A percentile compares a stretch with the other conserved stretches of the same genome.
Evolutionary conservation across 2,329 filamentous ascomycete genomes (phyloP).

Genomic region (Allantophomopsis cytisporea): DNA sequence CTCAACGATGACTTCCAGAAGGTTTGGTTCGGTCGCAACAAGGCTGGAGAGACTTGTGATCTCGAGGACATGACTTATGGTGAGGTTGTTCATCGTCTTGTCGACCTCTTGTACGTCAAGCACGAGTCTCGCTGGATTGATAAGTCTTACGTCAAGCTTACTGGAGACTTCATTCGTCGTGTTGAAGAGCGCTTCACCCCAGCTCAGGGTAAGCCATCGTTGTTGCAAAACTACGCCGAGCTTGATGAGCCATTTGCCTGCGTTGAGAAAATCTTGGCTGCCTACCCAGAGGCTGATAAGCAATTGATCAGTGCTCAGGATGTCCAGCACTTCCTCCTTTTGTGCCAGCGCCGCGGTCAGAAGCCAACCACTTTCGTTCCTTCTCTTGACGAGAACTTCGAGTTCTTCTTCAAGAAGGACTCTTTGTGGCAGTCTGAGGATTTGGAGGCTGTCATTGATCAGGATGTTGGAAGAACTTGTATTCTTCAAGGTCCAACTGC

Average conservation of each 20-base stretch:
- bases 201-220: constrained; percentile 56
- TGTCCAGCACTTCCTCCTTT: constrained; percentile 88
- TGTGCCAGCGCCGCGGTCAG: constrained; percentile 84
- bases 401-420: constrained; percentile 99
- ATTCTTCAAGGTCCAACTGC: constrained; percentile 93
- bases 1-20: constrained; percentile 95
- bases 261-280: constrained; percentile 64
- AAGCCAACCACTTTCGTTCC: constrained; percentile 97
- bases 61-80: constrained; percentile 93
- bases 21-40: constrained; percentile 88
- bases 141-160: constrained; percentile 65
- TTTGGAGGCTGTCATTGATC: constrained; percentile 84
- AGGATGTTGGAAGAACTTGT: constrained; percentile 92
- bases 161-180: constrained; percentile 91
- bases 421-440: constrained; percentile 99
- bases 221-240: constrained; percentile 83
- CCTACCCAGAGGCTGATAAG: constrained; percentile 74
- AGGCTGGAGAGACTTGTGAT: constrained; percentile 66
- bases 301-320: constrained; percentile 98
- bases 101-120: constrained; percentile 83
- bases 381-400: constrained; percentile 89
- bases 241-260: constrained; percentile 69
- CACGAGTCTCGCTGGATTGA: constrained; percentile 90
- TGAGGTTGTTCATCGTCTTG: constrained; percentile 75
- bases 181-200: constrained; percentile 91